Percentiles rank a stretch among this genome's conserved stretches.
phyloP scores from a whole-genome alignment of 495 filamentous ascomycete species.

The Rhizodiscina lignyota region DNA sequence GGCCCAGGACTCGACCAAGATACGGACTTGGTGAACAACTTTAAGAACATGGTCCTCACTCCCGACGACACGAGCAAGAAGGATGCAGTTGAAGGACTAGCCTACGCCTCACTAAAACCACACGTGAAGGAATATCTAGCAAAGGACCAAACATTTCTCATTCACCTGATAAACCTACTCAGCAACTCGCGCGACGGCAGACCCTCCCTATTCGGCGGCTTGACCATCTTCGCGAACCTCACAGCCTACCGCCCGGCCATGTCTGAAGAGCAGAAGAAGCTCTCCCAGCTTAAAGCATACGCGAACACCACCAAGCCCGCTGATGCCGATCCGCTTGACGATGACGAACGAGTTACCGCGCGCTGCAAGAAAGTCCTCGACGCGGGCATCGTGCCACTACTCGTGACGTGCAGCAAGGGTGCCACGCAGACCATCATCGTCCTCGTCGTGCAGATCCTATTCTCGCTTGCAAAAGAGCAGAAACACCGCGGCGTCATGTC shows the following conservation, averaged over 20 bases:
- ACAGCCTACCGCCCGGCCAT: constrained; percentile 63
- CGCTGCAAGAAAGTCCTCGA: constrained; percentile 67
- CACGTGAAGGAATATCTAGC: constrained; percentile 66
- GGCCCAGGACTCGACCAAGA: constrained; percentile 16
- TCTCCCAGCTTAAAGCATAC: constrained; percentile 81
- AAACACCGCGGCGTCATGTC: constrained; percentile 60
- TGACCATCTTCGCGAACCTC: constrained; percentile 71
- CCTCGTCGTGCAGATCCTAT: constrained; percentile 57
- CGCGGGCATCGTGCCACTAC: constrained; percentile 52
- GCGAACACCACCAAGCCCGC: constrained; percentile 59
- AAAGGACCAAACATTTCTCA: constrained; percentile 46
- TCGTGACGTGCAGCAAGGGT: constrained; percentile 52
- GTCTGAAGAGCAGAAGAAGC: constrained; percentile 81
- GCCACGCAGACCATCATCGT: constrained; percentile 42
- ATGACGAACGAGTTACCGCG: constrained; percentile 53
- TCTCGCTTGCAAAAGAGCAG: constrained; percentile 53
- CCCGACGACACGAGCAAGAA: constrained; percentile 38
- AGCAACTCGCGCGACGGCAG: constrained; percentile 42
- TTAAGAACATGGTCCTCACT: constrained; percentile 58
- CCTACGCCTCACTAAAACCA: constrained; percentile 72
- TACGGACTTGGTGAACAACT: constrained; percentile 52
- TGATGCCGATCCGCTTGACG: constrained; percentile 48
- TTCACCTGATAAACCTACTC: constrained; percentile 46
- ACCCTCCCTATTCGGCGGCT: constrained; percentile 55
- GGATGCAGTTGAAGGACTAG: constrained; percentile 78